Conservation (phyloP, 2,329 filamentous ascomycete species). For the Teratosphaeria viscida region DNA sequence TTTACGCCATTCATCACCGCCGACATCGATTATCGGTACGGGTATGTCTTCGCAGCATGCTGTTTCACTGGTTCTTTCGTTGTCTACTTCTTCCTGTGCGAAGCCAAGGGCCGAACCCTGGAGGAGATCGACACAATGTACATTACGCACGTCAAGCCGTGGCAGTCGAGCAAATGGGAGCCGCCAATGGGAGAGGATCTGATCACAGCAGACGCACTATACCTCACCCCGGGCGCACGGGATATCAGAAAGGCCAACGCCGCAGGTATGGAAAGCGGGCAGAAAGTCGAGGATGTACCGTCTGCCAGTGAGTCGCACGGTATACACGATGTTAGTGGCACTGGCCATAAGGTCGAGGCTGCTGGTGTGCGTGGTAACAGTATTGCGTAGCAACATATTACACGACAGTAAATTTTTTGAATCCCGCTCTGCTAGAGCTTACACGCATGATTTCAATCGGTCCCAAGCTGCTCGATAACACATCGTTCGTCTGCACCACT, state of each 20-base stretch:
- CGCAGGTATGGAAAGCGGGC: conserved; percentile 20
- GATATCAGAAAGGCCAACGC: conserved; percentile 23
- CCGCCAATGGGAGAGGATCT: conserved; percentile 22
- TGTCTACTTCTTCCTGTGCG: conserved; percentile 31
- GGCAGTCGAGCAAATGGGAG: conserved; percentile 24
- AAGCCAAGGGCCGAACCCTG: conserved; percentile 26
- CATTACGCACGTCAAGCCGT: conserved; percentile 25
- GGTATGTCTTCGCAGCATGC: conserved; percentile 30
- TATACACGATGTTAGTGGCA: conserved; percentile 20
- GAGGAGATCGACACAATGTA: conserved; percentile 34
- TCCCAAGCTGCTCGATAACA: no score
- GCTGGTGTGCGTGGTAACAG: conserved; percentile 11
- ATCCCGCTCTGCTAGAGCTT: no score
- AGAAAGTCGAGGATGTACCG: conserved; percentile 16
- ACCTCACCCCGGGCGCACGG: conserved; percentile 21
- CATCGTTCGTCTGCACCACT: no score
- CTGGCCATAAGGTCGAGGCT: conserved; percentile 14
- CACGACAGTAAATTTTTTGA: no score
- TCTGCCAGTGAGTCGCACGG: conserved; percentile 15
- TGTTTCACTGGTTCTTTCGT: conserved; percentile 23
- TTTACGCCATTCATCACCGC: conserved; percentile 29
- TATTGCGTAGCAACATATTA: background rate
- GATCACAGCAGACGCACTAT: conserved; percentile 21
- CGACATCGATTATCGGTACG: conserved; percentile 30
- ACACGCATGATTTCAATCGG: no score